Base-by-base conservation (phyloP, 768 basidiomycete genomes). In the Calocera cornea region DNA sequence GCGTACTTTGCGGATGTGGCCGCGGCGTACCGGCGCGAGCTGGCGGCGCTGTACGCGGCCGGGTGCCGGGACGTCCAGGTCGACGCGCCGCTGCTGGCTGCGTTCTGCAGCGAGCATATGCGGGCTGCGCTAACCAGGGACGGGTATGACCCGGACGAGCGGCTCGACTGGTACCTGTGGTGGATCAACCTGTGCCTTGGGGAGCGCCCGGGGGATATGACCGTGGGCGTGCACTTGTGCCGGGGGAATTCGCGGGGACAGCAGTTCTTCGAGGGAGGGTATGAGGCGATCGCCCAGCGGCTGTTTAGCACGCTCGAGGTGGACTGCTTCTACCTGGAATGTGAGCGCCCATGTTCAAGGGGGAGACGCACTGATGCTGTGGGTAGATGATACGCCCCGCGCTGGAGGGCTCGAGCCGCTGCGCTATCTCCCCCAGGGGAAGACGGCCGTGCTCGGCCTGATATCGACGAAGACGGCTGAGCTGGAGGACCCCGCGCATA, bases 121-220 rank as follows among this genome's bases (percentile, higher is more conserved):
- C 75, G 81, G 50, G 71, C 79, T 66, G 83, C 81, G 17, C 86
- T 90, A 84, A 79, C 81, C 72, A 27, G 83, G 81, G 41, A 83
- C 83, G 0, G 70, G 22, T 54, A 84, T 22, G 86, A 90, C 75
- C 81, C 84, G 17, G 84, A 83, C 65, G 81, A 81, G 1, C 79
- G 90, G 54, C 79, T 91, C 22, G 83, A 88, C 67, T 83, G 83
- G 75, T 88, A 78, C 69, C 84, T 88, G 73, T 80, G 82, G 63
- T 82, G 84, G 27, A 86, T 87, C 79, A 77, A 76, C 68, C 72
- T 72, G 64, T 74, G 73, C 38, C 64, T 75, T 31, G 65, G 68
- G 12, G 69, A 68, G 44, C 64, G 66, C 14, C 27, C 11, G 31
- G 54, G 22, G 54, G 85, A 86, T 74, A 27, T 60, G 54, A 31